These are phyloP conservation scores for Epichloe festucae DNA, from an alignment of 2,329 filamentous ascomycete species.

Conservation along the genomic window DNA sequence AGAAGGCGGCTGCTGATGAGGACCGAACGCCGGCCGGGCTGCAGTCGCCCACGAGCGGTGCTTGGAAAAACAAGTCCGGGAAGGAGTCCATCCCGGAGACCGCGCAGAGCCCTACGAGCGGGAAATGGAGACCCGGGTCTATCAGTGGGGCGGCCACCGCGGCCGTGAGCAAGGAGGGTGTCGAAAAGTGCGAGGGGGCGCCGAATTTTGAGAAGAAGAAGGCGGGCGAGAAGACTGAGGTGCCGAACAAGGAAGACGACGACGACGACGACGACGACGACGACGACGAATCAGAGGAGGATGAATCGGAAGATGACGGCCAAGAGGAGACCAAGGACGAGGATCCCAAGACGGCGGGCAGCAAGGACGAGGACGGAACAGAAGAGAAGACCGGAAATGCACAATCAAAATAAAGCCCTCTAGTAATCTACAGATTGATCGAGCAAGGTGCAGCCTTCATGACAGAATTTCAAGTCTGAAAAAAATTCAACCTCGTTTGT, in stretches of 20 bases:
- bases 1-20: conserved; percentile 8
- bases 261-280: conserved; percentile 1
- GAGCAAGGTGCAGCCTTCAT: neutral
- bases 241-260: conserved; percentile 9
- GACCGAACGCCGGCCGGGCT: conserved; percentile 17
- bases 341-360: conserved; percentile 5
- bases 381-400: conserved; percentile 5
- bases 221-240: conserved; percentile 11
- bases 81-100: conserved; percentile 7
- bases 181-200: conserved; percentile 24
- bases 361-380: conserved; percentile 10
- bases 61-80: conserved; percentile 4
- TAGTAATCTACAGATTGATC: neutral
- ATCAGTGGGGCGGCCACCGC: conserved; percentile 9
- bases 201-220: conserved; percentile 18
- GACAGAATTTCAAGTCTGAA: neutral
- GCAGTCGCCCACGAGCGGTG: conserved; percentile 6
- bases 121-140: conserved; percentile 6
- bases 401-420: conserved; percentile 1
- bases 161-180: conserved; percentile 23
- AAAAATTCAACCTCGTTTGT: neutral
- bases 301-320: conserved; percentile 12
- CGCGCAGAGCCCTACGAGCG: conserved; percentile 7
- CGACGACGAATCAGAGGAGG: conserved; percentile 10
- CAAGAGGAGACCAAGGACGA: conserved; percentile 6